Evolutionary conservation across 495 filamentous ascomycete genomes (phyloP).

Genomic region (Podospora pseudopauciseta): DNA sequence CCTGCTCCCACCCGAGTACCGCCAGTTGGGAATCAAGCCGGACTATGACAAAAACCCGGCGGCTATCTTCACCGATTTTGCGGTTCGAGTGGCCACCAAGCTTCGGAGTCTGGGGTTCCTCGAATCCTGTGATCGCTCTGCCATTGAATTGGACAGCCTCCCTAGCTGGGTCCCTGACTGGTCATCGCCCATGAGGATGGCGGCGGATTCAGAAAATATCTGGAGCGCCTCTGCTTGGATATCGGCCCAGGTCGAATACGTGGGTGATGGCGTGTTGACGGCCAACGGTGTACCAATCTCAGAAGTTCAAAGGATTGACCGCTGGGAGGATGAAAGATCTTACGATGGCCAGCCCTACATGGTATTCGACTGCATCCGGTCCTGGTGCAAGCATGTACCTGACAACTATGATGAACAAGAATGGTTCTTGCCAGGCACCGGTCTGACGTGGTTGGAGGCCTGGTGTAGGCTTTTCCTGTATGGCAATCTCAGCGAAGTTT

Average conservation of each 20-base stretch:
- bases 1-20: neutral
- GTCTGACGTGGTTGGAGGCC: neutral
- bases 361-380: neutral
- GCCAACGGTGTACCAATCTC: neutral
- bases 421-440: neutral
- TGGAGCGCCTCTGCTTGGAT: neutral
- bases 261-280: neutral
- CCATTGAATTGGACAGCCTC: neutral
- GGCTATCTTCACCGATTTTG: neutral
- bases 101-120: neutral
- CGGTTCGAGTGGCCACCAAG: neutral
- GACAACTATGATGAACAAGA: neutral
- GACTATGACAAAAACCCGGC: neutral
- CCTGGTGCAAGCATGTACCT: neutral
- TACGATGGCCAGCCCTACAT: neutral
- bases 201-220: neutral
- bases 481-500: neutral
- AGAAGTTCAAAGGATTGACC: neutral
- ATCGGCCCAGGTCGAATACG: neutral
- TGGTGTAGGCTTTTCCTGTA: neutral
- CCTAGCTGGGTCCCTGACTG: conserved; percentile 1
- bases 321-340: neutral
- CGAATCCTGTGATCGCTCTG: neutral
- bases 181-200: neutral
- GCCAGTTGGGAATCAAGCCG: neutral